phyloP scores from a whole-genome alignment of 139 green algal genomes.

The Volvox africanus region DNA sequence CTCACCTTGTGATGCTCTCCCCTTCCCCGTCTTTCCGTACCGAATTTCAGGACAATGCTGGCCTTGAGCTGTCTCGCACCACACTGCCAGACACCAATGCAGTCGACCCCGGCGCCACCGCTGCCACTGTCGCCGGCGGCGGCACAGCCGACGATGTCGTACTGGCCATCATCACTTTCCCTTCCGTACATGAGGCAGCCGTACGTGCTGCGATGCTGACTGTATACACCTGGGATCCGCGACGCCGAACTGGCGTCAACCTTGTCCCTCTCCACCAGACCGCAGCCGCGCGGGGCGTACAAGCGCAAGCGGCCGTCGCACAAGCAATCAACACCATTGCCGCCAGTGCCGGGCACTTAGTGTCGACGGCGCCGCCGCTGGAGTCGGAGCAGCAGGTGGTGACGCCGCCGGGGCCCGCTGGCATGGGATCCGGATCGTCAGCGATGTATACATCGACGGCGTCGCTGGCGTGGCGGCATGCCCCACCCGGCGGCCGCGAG shows the following conservation, averaged over 20 bases:
- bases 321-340: background rate
- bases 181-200: conserved; percentile 44
- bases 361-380: background rate
- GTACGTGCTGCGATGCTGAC: conserved; percentile 50
- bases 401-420: background rate
- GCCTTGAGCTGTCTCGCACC: background rate
- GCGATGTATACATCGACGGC: background rate
- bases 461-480: conserved; percentile 6
- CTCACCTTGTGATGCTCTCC: too few species aligned
- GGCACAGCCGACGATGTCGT: conserved; percentile 12
- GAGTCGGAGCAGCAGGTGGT: background rate
- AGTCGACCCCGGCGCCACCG: conserved; percentile 12
- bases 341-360: background rate
- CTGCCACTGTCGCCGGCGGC: background rate
- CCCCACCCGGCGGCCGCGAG: background rate
- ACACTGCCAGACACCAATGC: background rate
- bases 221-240: conserved; percentile 52
- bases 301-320: background rate
- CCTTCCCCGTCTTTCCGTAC: too few species aligned
- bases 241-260: background rate
- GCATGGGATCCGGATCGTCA: background rate
- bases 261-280: conserved; percentile 28
- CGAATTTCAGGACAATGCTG: conserved; percentile 1
- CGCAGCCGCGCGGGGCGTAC: conserved; percentile 2
- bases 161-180: conserved; percentile 35